These are phyloP conservation scores for Xylariales sp. DNA, from an alignment of 2,329 filamentous ascomycete species.

Conservation along the genomic window DNA sequence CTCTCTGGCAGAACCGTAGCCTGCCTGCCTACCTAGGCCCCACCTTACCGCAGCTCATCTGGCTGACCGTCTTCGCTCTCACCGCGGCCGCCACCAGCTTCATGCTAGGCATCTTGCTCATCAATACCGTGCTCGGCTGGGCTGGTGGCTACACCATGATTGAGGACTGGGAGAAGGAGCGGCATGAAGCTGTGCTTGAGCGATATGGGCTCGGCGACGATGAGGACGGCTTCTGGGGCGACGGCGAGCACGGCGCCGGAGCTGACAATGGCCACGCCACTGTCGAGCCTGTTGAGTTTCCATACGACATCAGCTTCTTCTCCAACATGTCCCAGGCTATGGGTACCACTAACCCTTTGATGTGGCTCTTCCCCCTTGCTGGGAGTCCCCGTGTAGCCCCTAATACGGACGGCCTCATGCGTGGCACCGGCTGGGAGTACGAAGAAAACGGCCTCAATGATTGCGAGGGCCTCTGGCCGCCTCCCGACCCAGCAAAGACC, in stretches of 20 bases:
- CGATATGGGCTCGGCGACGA: constrained; percentile 36
- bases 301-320: constrained; percentile 76
- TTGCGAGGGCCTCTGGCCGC: constrained; percentile 56
- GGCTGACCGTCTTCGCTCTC: constrained; percentile 57
- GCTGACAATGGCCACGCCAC: constrained; percentile 37
- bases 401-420: constrained; percentile 10
- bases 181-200: constrained; percentile 53
- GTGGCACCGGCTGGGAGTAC: constrained; percentile 54
- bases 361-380: constrained; percentile 68
- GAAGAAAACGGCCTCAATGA: constrained; percentile 77
- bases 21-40: constrained; percentile 74
- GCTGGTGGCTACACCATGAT: constrained; percentile 73
- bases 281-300: constrained; percentile 68
- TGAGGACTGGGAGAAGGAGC: constrained; percentile 70
- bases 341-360: constrained; percentile 60
- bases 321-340: constrained; percentile 71
- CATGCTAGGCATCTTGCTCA: constrained; percentile 59
- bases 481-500: constrained; percentile 57
- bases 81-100: constrained; percentile 56
- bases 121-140: constrained; percentile 58
- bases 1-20: constrained; percentile 61
- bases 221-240: constrained; percentile 28
- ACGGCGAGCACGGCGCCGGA: constrained; percentile 20
- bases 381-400: constrained; percentile 39
- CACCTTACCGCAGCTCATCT: constrained; percentile 49